Base-by-base conservation (phyloP, 148 eudicot species). In the Chenopodium suecicum region DNA sequence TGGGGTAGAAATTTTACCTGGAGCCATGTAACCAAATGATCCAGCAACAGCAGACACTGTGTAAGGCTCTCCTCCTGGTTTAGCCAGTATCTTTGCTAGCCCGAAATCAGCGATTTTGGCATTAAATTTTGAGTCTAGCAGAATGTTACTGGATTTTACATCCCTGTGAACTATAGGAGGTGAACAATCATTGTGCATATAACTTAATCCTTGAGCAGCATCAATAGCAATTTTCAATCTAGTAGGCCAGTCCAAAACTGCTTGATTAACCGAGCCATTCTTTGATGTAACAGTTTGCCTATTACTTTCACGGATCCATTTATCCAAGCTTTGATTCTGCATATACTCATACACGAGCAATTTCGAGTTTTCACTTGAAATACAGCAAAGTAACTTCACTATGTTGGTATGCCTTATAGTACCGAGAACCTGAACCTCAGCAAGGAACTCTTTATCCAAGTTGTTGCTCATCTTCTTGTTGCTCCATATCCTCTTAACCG, bases 61-160 rank as follows among this genome's bases (percentile, higher is more conserved):
- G 74, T 91, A 76, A 66, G 89, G 88, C 81, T 88, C 84, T 78
- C 88, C 91, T 69, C 87, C 88, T 68, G 83, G 81, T 87, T 86
- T 89, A 71, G 73, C 80, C 46, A 88, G 74, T 27, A 86, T 82
- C 78, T 86, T 90, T 4, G 97, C 94, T 17, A 92, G 83, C 6
- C 94, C 94, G 75, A 92, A 92, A 88, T 92, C 97, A 23, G 97
- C 97, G 71, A 92, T 89, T 79, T 86, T 89, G 10, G 94, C 91
- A 71, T 88, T 86, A 54, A 91, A 90, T 70, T 86, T 80, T 2
- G 92, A 87, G 75, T 92, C 97, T 81, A 92, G 65, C 87, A 92
- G 83, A 50, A 92, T 91, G 52, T 92, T 92, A 74, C 97, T 91
- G 2, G 91, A 92, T 75, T 92, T 92, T n/a, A 92, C 88, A 78